Evolutionary conservation across 108 stramenopile species (phyloP).

Genomic region (Cyclotella kingstonii): DNA sequence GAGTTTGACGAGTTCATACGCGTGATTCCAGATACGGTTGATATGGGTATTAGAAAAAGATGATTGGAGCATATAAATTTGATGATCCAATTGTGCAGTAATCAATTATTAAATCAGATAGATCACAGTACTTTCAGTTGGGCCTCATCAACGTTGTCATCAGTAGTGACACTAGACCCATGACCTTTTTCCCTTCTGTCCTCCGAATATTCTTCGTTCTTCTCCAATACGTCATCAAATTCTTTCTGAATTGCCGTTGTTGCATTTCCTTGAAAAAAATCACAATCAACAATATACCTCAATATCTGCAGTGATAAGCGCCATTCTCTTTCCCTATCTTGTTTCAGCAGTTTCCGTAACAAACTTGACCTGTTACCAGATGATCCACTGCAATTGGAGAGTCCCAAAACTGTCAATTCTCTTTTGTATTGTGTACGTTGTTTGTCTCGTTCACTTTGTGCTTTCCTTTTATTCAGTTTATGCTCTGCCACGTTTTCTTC

Average conservation of each 20-base stretch:
- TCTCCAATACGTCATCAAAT: neutral
- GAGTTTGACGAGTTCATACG: constrained; percentile 60
- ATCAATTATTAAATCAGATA: neutral
- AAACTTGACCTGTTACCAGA: constrained; percentile 40
- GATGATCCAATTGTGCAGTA: neutral
- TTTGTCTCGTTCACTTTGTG: constrained; percentile 40
- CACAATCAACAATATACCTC: constrained; percentile 67
- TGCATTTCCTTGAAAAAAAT: constrained; percentile 51
- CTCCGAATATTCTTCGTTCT: neutral
- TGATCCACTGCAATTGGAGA: constrained; percentile 13
- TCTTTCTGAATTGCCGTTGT: neutral
- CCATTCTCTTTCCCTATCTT: constrained; percentile 73
- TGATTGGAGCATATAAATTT: neutral
- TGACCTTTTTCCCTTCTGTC: neutral
- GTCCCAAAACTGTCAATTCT: constrained; percentile 39
- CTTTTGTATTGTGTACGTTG: constrained; percentile 20
- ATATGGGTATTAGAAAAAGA: neutral
- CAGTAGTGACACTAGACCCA: neutral
- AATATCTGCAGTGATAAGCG: constrained; percentile 71
- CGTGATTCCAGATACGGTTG: constrained; percentile 31
- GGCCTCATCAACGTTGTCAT: neutral
- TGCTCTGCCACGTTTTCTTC: neutral
- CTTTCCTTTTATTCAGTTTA: constrained; percentile 8
- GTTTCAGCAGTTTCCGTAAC: constrained; percentile 63
- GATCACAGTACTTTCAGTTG: neutral